Evolutionary conservation across 78 protist genomes (phyloP), one percentile per base, ranked within the genome.

Genomic region (Bodo saltans): DNA sequence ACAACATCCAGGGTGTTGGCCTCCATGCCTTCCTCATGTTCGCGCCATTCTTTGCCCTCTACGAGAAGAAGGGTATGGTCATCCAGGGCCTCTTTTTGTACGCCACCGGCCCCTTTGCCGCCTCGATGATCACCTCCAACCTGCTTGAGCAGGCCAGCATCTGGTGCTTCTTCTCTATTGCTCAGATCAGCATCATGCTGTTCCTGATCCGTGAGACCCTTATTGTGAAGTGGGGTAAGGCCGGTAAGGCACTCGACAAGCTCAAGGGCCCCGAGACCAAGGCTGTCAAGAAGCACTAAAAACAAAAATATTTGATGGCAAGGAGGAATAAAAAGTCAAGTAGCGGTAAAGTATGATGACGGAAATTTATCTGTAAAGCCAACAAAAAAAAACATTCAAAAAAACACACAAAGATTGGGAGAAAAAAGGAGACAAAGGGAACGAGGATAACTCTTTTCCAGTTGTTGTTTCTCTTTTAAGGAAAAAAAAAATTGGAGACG

Each of bases 101-200:
- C 79, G 52, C 73, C 30, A 17, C 34, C 74, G 87, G 87, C 82
- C 87, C 87, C 40, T 4, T 1, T 33, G 1, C 68, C 42, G 78
- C 87, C 47, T 34, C 68, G 32, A 8, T 40, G 38, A 39, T 84
- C 72, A 40, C 87, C 78, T n/a, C 2, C 39, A 84, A 84, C 87
- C 72, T 84, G 37, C 0, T 21, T 34, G 87, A 84, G 87, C 87
- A 84, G 81, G 87, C 87, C 74, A 4, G 42, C 83, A 84, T 84
- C 75, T 84, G 87, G 87, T 84, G 87, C 87, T 84, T 84, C 37
- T 34, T 84, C 76, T 68, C 78, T 52, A 67, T 84, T 26, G 81
- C 81, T 30, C 72, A 84, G 74, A 74, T 84, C 72, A 0, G 29
- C 42, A 33, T 11, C 39, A 84, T 84, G 87, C 68, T 83, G 42